Percentiles rank a stretch among this genome's conserved stretches.
These are phyloP conservation scores for Mortierella sp. DNA, from an alignment of 371 early-diverging fungal species.

Conservation along the genomic window DNA sequence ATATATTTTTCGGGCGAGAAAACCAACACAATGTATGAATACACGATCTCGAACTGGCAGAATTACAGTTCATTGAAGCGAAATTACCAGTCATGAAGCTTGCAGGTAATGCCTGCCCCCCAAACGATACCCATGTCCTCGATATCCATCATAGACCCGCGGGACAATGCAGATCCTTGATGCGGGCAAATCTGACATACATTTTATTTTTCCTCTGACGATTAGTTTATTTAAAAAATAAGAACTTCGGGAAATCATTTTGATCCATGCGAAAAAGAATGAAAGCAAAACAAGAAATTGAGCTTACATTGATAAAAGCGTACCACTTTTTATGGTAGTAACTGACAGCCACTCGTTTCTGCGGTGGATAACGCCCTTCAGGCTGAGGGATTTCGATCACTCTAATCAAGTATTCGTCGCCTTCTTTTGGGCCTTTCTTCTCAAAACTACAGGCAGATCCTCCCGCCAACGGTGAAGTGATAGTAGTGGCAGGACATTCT, in stretches of 20 bases:
- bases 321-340: constrained; percentile 52
- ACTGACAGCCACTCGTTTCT: constrained; percentile 43
- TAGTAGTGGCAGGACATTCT: background rate
- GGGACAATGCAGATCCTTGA: constrained; percentile 49
- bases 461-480: background rate
- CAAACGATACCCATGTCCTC: constrained; percentile 58
- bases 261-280: background rate
- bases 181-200: constrained; percentile 48
- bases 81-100: constrained; percentile 45
- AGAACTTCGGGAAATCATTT: background rate
- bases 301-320: constrained; percentile 52
- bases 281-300: background rate
- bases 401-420: constrained; percentile 32
- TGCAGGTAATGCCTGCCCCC: constrained; percentile 52
- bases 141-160: constrained; percentile 51
- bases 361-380: constrained; percentile 46
- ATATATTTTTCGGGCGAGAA: background rate
- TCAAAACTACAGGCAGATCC: background rate
- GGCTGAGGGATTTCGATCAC: constrained; percentile 53
- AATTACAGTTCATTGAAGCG: background rate
- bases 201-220: background rate
- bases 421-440: constrained; percentile 13
- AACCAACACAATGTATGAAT: background rate
- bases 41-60: background rate
- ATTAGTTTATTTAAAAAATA: background rate